A percentile compares a stretch with the other conserved stretches of the same genome.
These are phyloP conservation scores for Choiromyces venosus DNA, from an alignment of 495 filamentous ascomycete species.

Conservation along the genomic window DNA sequence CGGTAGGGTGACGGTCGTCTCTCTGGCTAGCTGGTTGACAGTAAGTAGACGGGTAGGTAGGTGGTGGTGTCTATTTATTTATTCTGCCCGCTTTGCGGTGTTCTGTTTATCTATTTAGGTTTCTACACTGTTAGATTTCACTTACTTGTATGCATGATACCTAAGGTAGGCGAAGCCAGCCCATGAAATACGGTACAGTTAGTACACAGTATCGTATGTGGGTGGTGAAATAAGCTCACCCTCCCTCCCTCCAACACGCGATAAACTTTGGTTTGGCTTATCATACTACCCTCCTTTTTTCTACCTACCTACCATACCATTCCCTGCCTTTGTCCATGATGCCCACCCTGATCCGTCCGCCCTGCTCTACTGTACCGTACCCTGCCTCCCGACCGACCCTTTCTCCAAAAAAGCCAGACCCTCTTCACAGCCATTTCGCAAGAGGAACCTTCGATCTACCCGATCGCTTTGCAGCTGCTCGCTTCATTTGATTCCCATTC, in stretches of 20 bases:
- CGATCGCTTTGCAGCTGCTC: slow-evolving; percentile 3
- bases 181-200: neutral
- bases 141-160: neutral
- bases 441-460: neutral
- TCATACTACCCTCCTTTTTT: neutral
- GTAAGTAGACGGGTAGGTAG: neutral
- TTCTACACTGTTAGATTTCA: neutral
- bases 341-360: too few species aligned
- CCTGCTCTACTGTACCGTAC: too few species aligned
- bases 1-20: neutral
- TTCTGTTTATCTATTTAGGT: neutral
- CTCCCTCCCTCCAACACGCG: neutral
- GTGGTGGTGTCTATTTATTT: neutral
- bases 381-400: neutral
- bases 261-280: neutral
- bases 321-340: neutral
- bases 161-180: neutral
- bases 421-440: neutral
- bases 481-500: neutral
- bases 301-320: neutral
- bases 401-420: neutral
- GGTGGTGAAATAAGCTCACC: neutral
- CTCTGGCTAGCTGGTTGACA: neutral
- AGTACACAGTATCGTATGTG: neutral
- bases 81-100: neutral